Conservation (phyloP, 495 filamentous ascomycete species). For the Podospora conica region DNA sequence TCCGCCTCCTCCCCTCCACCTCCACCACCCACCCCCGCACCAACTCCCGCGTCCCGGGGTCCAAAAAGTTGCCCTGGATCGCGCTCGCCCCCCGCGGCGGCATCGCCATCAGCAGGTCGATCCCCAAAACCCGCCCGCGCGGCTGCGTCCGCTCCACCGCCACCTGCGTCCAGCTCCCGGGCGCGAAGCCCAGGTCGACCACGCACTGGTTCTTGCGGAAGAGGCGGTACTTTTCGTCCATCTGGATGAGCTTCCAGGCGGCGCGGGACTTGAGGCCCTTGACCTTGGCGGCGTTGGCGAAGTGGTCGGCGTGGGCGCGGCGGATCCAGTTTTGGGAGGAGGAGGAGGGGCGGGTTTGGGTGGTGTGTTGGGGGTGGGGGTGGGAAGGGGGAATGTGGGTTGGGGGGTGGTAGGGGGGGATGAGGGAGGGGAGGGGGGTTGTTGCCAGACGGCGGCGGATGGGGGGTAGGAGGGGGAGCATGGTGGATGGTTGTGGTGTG, state of each 20-base stretch:
- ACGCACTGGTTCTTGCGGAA: slow-evolving; percentile 77
- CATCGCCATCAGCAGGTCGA: slow-evolving; percentile 87
- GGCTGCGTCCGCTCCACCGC: slow-evolving; percentile 72
- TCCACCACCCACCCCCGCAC: slow-evolving; percentile 70
- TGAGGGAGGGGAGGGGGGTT: background rate
- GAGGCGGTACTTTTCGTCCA: slow-evolving; percentile 72
- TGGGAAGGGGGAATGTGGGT: background rate
- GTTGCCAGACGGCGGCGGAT: background rate
- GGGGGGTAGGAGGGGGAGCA: background rate
- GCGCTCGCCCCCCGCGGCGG: slow-evolving; percentile 85
- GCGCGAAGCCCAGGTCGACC: slow-evolving; percentile 89
- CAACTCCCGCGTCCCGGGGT: slow-evolving; percentile 59
- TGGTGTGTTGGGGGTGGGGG: background rate
- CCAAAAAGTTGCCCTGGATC: slow-evolving; percentile 89
- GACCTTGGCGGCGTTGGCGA: slow-evolving; percentile 63
- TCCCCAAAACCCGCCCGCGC: slow-evolving; percentile 72
- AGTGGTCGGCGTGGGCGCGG: slow-evolving; percentile 67
- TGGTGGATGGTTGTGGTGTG: background rate
- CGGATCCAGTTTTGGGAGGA: slow-evolving; percentile 75
- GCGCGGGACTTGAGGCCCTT: slow-evolving; percentile 80
- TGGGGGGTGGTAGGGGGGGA: background rate
- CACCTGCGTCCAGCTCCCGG: slow-evolving; percentile 96
- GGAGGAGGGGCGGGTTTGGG: slow-evolving; percentile 21
- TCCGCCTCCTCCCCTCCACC: slow-evolving; percentile 35
- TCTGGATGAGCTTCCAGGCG: slow-evolving; percentile 86